Percentiles rank a stretch among this genome's conserved stretches.
Evolutionary conservation across 78 protist genomes (phyloP).

Genomic region (Tieghemostelium lacteum): DNA sequence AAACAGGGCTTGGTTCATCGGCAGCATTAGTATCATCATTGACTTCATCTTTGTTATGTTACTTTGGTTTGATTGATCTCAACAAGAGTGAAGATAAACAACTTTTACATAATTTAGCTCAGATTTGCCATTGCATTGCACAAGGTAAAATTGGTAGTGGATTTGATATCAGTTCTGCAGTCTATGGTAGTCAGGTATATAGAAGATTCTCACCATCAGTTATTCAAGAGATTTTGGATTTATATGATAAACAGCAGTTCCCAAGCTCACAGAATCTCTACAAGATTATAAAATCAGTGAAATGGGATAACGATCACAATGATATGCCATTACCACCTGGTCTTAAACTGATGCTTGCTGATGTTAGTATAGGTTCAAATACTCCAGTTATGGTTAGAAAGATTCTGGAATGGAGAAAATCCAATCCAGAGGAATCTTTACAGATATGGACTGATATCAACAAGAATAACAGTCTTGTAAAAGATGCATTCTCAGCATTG

Average conservation of each 20-base stretch:
- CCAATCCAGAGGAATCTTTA: not conserved
- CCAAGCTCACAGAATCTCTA: constrained; percentile 14
- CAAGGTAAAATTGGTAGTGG: constrained; percentile 94
- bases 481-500: constrained; percentile 20
- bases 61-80: constrained; percentile 18
- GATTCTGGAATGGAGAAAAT: constrained; percentile 84
- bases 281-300: not conserved
- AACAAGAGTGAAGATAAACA: constrained; percentile 2
- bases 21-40: constrained; percentile 86
- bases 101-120: constrained; percentile 85
- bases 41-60: constrained; percentile 65
- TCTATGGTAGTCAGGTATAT: constrained; percentile 85
- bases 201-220: constrained; percentile 83
- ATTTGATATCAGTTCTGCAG: constrained; percentile 90
- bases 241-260: constrained; percentile 14
- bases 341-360: constrained; percentile 82
- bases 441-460: constrained; percentile 40
- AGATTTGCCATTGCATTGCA: constrained; percentile 88
- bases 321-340: constrained; percentile 82
- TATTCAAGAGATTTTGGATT: constrained; percentile 31
- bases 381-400: constrained; percentile 87
- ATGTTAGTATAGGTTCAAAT: constrained; percentile 80
- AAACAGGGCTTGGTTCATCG: constrained; percentile 92
- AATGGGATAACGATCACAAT: constrained; percentile 69
- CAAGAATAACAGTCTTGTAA: constrained; percentile 20